These are phyloP conservation scores for Trichoderma sp. DNA, from an alignment of 2,329 filamentous ascomycete genomes.

Conservation along the genomic window DNA sequence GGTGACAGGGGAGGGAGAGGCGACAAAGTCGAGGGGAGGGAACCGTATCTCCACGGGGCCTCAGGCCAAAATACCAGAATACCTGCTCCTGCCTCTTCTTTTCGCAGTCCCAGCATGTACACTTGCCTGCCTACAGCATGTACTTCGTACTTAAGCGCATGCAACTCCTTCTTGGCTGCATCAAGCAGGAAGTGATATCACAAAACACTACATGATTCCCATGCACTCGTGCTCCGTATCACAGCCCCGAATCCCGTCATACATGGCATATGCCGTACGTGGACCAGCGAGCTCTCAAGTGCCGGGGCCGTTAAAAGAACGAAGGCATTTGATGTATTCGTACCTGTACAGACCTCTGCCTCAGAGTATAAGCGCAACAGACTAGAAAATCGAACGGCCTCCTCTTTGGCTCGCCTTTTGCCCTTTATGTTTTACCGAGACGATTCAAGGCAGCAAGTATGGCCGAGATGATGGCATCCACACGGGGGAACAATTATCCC, in stretches of 20 bases:
- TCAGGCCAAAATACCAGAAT: not conserved
- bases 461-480: slow-evolving; percentile 1
- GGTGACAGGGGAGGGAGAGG: not conserved
- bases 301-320: not conserved
- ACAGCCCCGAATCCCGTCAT: not conserved
- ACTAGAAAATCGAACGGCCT: not conserved
- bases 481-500: not conserved
- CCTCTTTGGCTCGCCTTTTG: not conserved
- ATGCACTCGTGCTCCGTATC: not conserved
- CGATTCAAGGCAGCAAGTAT: not conserved
- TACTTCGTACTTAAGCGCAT: not conserved
- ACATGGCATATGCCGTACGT: not conserved
- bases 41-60: not conserved
- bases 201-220: not conserved
- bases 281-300: not conserved
- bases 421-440: not conserved
- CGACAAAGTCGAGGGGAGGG: not conserved
- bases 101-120: not conserved
- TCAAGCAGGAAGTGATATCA: not conserved
- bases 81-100: not conserved
- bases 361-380: not conserved
- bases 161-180: not conserved
- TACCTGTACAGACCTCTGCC: not conserved
- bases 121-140: not conserved
- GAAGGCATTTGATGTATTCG: not conserved